Evolutionary conservation across 306 rosid species (phyloP).

Genomic region (Styphnolobium japonicum): DNA sequence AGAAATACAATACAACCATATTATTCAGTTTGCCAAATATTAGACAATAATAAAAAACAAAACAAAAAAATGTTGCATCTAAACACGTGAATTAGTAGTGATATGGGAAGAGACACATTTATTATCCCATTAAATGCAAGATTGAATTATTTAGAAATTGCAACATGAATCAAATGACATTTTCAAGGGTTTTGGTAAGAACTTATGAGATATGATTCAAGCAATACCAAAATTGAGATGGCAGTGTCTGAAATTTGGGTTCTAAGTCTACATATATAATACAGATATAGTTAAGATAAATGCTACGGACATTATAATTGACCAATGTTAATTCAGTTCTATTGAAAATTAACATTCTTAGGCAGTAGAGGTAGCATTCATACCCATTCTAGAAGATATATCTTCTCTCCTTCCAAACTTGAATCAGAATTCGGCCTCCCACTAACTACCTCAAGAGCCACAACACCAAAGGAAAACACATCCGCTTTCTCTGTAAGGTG

Average conservation of each 20-base stretch:
- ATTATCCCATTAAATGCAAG: background rate
- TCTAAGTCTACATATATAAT: background rate
- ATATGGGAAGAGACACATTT: background rate
- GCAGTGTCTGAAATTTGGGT: background rate
- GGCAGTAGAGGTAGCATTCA: background rate
- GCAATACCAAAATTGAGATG: background rate
- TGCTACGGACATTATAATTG: background rate
- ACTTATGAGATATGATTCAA: background rate
- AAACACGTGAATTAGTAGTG: no score
- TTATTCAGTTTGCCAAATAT: no score
- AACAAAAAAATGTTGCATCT: background rate
- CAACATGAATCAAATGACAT: background rate
- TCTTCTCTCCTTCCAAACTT: conserved; percentile 54
- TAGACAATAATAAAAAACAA: background rate
- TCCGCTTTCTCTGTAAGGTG: conserved; percentile 83
- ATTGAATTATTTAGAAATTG: background rate
- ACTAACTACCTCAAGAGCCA: conserved; percentile 69
- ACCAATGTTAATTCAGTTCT: background rate
- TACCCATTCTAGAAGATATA: conserved; percentile 83
- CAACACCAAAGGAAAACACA: conserved; percentile 85
- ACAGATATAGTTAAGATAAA: background rate
- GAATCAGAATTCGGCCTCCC: conserved; percentile 73
- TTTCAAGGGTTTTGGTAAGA: background rate
- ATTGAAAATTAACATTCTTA: background rate
- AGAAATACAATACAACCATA: no score